phyloP scores from a whole-genome alignment of 2,329 filamentous ascomycete species.

The Stromatinia cepivora region DNA sequence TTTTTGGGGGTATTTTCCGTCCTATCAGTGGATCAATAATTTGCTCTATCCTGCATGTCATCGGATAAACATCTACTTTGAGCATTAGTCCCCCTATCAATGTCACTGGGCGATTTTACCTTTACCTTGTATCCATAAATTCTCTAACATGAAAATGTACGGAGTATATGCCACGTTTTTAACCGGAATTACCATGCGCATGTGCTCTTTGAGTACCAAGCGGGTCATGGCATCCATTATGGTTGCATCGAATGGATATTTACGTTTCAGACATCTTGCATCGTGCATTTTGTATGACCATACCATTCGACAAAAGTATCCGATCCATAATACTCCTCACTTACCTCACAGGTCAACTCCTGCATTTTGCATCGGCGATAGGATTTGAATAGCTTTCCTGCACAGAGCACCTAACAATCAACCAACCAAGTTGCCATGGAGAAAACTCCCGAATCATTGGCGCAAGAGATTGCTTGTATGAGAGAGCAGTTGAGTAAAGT shows the following conservation, averaged over 20 bases:
- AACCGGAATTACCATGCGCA: background rate
- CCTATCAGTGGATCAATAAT: background rate
- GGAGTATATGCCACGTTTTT: background rate
- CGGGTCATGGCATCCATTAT: background rate
- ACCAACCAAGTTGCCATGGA: background rate
- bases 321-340: background rate
- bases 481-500: conserved; percentile 17
- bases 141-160: no score
- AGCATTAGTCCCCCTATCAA: background rate
- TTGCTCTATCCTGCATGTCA: background rate
- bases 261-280: background rate
- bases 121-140: no score
- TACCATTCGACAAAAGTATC: background rate
- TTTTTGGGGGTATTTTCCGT: background rate
- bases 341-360: background rate
- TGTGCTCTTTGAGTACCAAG: background rate
- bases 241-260: background rate
- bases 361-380: background rate
- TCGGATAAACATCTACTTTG: conserved; percentile 11
- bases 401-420: background rate
- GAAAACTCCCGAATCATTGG: conserved; percentile 11
- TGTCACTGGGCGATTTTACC: background rate
- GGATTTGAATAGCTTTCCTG: background rate
- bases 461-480: conserved; percentile 16
- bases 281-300: background rate